Evolutionary conservation across 805 yeast genomes (phyloP).

Genomic region (Starmerella vaccinii): DNA sequence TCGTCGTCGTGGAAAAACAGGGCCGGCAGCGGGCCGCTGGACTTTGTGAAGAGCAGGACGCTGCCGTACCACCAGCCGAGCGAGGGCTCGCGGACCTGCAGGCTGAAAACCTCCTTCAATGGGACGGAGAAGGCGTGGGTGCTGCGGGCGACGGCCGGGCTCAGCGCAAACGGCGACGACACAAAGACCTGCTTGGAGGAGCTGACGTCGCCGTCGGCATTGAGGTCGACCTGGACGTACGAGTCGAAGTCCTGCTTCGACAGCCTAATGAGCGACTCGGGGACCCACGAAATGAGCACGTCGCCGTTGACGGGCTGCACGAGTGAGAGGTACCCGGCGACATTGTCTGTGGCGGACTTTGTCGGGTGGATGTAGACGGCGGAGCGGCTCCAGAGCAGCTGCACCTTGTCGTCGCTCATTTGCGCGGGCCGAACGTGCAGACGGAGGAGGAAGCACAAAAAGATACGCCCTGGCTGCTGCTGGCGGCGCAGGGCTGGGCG

Average conservation of each 20-base stretch:
- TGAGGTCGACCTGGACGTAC: constrained; percentile 45
- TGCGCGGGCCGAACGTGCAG: neutral
- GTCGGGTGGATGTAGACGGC: constrained; percentile 77
- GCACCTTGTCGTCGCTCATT: constrained; percentile 21
- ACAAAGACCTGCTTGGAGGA: constrained; percentile 32
- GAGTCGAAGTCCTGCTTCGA: constrained; percentile 38
- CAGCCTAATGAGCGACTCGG: constrained; percentile 35
- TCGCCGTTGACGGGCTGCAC: constrained; percentile 49
- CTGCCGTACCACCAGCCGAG: constrained; percentile 91
- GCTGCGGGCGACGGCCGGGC: constrained; percentile 36
- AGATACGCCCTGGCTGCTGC: neutral
- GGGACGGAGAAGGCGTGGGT: constrained; percentile 63
- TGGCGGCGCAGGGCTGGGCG: neutral
- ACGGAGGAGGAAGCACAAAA: no score
- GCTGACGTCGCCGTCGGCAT: constrained; percentile 25
- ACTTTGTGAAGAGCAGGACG: constrained; percentile 56
- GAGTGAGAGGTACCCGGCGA: constrained; percentile 66
- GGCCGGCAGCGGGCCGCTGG: constrained; percentile 59
- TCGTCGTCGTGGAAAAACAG: constrained; percentile 89
- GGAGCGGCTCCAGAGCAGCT: constrained; percentile 34
- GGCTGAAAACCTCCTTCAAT: constrained; percentile 54
- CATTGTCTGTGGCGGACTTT: constrained; percentile 58
- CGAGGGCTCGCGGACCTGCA: constrained; percentile 76
- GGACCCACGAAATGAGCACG: constrained; percentile 55
- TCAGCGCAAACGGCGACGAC: constrained; percentile 37